phyloP scores from a whole-genome alignment of 2,329 filamentous ascomycete species.

The Colletotrichum sp. region DNA sequence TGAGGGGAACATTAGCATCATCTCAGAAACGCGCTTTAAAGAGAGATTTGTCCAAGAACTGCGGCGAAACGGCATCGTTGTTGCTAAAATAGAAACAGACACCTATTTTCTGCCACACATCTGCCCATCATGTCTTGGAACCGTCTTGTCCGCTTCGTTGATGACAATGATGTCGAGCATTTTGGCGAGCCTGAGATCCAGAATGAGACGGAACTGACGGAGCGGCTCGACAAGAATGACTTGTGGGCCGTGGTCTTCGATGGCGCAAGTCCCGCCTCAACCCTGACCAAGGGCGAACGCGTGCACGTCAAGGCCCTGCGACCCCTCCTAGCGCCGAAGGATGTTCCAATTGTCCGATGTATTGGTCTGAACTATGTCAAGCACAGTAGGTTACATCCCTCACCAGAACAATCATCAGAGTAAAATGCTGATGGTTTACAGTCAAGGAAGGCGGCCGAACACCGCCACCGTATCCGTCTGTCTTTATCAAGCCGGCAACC shows the following conservation, averaged over 20 bases:
- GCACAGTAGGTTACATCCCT: slow-evolving; percentile 32
- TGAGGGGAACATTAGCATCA: not conserved
- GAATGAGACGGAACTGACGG: slow-evolving; percentile 29
- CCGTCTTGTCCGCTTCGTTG: slow-evolving; percentile 39
- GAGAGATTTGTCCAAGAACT: not conserved
- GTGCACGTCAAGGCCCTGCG: slow-evolving; percentile 34
- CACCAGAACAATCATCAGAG: not conserved
- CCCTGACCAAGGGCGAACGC: slow-evolving; percentile 29
- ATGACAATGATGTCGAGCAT: slow-evolving; percentile 33
- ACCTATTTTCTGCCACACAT: not conserved
- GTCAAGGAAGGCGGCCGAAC: slow-evolving; percentile 58
- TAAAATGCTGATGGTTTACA: slow-evolving; percentile 22
- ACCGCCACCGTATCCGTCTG: slow-evolving; percentile 51
- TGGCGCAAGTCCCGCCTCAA: slow-evolving; percentile 29
- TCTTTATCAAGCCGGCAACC: slow-evolving; percentile 56
- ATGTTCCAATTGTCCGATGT: slow-evolving; percentile 40
- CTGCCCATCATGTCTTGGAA: slow-evolving; percentile 26
- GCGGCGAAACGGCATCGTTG: not conserved
- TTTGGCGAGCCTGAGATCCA: slow-evolving; percentile 37
- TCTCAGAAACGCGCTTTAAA: not conserved
- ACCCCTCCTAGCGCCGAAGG: slow-evolving; percentile 32
- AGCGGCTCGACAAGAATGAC: slow-evolving; percentile 26
- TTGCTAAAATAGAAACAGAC: not conserved
- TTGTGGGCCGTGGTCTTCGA: slow-evolving; percentile 35
- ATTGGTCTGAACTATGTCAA: slow-evolving; percentile 42